phyloP scores from a whole-genome alignment of 495 filamentous ascomycete genomes.

The Glutinoglossum americanum region DNA sequence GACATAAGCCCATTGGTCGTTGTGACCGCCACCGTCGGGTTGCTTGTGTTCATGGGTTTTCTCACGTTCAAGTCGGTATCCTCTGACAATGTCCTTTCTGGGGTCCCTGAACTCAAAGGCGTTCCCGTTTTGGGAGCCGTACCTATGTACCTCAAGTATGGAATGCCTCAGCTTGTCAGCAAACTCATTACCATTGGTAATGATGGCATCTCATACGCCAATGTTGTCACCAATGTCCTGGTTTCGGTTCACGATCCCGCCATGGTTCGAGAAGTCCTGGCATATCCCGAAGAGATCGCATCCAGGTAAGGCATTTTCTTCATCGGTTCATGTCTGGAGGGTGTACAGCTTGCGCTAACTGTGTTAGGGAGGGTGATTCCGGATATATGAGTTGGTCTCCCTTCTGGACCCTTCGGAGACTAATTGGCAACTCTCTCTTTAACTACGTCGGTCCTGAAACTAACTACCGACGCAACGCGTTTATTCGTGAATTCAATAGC shows the following conservation, averaged over 20 bases:
- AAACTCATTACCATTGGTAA: slow-evolving; percentile 9
- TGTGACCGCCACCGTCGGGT: slow-evolving; percentile 7
- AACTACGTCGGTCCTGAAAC: slow-evolving; percentile 9
- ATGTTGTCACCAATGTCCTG: slow-evolving; percentile 7
- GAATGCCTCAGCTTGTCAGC: slow-evolving; percentile 9
- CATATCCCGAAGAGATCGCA: slow-evolving; percentile 9
- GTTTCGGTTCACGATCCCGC: slow-evolving; percentile 10
- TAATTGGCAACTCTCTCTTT: slow-evolving; percentile 9
- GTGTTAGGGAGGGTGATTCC: slow-evolving; percentile 7
- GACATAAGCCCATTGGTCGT: slow-evolving; percentile 3
- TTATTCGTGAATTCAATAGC: slow-evolving; percentile 11
- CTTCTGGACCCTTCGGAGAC: slow-evolving; percentile 9
- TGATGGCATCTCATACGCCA: slow-evolving; percentile 9
- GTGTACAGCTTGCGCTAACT: slow-evolving; percentile 5
- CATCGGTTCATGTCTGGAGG: neutral
- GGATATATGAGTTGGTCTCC: slow-evolving; percentile 9
- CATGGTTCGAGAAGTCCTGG: slow-evolving; percentile 9
- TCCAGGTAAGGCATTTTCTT: slow-evolving; percentile 6
- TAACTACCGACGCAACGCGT: slow-evolving; percentile 8
- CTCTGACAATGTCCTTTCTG: slow-evolving; percentile 6
- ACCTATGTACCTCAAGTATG: slow-evolving; percentile 9
- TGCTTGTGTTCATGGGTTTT: slow-evolving; percentile 8
- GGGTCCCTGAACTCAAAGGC: slow-evolving; percentile 9
- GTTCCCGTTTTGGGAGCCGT: slow-evolving; percentile 9
- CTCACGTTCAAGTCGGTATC: slow-evolving; percentile 9